phyloP scores from a whole-genome alignment of 257 asterid species.

The Primulina tabacum region DNA sequence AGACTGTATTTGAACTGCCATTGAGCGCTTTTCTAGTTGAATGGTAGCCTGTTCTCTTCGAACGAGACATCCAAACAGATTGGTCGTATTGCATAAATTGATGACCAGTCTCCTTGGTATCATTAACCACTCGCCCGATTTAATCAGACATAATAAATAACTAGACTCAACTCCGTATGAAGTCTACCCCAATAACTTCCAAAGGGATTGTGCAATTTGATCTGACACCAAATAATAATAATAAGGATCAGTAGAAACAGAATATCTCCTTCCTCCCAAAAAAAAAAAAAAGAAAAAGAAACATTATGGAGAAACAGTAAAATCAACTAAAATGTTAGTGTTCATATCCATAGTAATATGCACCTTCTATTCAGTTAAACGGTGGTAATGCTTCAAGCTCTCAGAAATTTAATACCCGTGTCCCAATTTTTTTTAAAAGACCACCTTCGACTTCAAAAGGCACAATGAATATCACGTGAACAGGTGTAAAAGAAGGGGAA shows the following conservation, averaged over 20 bases:
- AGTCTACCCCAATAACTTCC: constrained; percentile 24
- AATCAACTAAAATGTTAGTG: no score
- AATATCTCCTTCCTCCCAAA: not conserved
- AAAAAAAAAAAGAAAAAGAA: no score
- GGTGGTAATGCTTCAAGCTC: no score
- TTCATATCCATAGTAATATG: no score
- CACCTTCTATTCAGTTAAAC: no score
- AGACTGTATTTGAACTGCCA: constrained; percentile 20
- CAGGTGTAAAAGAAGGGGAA: no score
- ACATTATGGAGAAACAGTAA: not conserved
- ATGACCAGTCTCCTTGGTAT: constrained; percentile 28
- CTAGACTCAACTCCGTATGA: constrained; percentile 1
- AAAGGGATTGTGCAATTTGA: not conserved
- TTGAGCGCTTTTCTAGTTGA: constrained; percentile 20
- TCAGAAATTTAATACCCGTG: no score
- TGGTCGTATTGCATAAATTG: constrained; percentile 30
- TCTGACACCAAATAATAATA: constrained; percentile 5
- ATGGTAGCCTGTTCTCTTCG: constrained; percentile 41
- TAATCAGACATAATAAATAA: constrained; percentile 38
- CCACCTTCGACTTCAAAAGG: no score
- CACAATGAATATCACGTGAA: no score
- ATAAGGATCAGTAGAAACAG: constrained; percentile 11
- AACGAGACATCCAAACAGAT: constrained; percentile 65
- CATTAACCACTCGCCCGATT: constrained; percentile 20
- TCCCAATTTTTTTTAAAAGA: no score